Conservation (phyloP, 2,329 filamentous ascomycete species). For the Mycogone perniciosa region DNA sequence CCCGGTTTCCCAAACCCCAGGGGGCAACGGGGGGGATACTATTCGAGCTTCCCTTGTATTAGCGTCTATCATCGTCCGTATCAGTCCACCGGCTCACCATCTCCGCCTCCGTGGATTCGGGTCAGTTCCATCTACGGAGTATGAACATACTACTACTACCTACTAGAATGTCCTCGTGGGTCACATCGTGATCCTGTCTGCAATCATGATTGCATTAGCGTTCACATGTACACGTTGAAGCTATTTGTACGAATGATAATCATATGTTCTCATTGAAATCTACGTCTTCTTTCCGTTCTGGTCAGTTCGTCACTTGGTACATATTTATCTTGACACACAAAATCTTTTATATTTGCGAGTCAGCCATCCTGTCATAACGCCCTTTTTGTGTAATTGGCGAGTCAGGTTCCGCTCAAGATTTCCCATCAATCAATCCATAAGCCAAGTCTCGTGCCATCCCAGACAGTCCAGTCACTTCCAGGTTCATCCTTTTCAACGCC, state of each 20-base stretch:
- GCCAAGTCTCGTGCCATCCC: slow-evolving; percentile 12
- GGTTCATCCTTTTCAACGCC: slow-evolving; percentile 12
- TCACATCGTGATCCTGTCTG: too few species aligned
- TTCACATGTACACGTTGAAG: too few species aligned
- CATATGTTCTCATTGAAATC: too few species aligned
- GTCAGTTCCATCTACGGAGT: too few species aligned
- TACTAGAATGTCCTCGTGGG: too few species aligned
- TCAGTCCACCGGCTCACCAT: neutral
- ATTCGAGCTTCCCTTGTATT: neutral
- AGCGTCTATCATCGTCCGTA: neutral
- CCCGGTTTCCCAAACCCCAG: neutral
- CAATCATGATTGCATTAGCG: too few species aligned
- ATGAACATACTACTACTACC: too few species aligned
- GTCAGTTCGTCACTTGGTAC: slow-evolving; percentile 8
- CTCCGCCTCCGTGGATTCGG: too few species aligned
- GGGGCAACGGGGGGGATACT: neutral
- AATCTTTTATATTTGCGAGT: slow-evolving; percentile 3
- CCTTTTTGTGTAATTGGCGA: neutral
- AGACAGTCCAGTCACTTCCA: slow-evolving; percentile 2
- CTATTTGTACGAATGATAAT: too few species aligned
- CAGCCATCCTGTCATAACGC: slow-evolving; percentile 8
- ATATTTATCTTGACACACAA: slow-evolving; percentile 10
- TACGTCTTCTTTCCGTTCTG: slow-evolving; percentile 2
- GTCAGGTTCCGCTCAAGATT: slow-evolving; percentile 1
- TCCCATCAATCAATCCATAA: slow-evolving; percentile 5